Base-by-base conservation (phyloP, 2,329 filamentous ascomycete genomes). In the Penicillium sp. region DNA sequence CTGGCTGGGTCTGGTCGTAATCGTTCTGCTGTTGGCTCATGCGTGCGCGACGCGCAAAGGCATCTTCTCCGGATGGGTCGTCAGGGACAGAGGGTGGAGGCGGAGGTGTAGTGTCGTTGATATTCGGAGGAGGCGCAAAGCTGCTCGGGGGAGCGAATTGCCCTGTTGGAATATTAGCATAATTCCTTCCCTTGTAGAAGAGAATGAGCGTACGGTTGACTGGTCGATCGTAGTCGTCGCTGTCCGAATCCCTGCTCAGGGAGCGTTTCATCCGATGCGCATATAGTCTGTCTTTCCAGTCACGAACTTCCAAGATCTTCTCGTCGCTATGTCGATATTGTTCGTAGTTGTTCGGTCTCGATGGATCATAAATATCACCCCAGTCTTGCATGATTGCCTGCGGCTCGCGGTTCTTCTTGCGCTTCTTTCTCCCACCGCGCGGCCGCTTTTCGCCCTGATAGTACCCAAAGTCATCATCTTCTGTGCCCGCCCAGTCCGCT, bases 341-440 rank as follows among this genome's bases (percentile, higher is more conserved):
- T 50, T 92, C 88, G 45, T 93, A 88, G 60, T 86, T 91, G 38
- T 89, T 95, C 8, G 92, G 91, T 36, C 88, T 79, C 10, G 87
- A 79, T 0, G 90, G 89, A 65, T 96, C 92, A 69, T 96, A 96
- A 23, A 94, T 83, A 68, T 95, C 90, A 69, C 95, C 88, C 91
- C 91, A 96, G 67, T 95, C 86, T n/a, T 80, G 74, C 5, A 74
- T 72, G 28, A 80, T 71, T 43, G 79, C 77, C 6, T 83, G 77
- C 58, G 82, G 80, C 54, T 84, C 81, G 64, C 83, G 82, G 70
- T 86, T 87, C 79, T 89, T 89, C 72, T 88, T 86, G 68, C 86
- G 87, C 73, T 88, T 90, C 74, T 86, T 88, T 54, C 89, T 85
- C 39, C 89, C 88, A 51, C 89, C 89, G 45, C 89, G 85, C 66